These are phyloP conservation scores for Rhipidocladum racemiflorum DNA, from an alignment of 176 grass and related monocot species.

Conservation along the genomic window DNA sequence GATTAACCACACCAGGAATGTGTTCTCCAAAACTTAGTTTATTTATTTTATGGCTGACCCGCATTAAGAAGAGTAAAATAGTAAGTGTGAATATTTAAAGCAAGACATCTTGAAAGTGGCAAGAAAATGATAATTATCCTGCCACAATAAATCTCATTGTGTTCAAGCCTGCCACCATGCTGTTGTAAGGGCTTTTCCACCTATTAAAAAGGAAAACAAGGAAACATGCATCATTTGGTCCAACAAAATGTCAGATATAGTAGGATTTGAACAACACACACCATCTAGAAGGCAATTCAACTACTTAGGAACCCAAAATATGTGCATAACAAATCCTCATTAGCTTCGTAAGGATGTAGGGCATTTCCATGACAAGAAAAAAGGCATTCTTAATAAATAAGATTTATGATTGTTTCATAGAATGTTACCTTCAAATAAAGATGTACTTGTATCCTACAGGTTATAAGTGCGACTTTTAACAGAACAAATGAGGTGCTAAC, in stretches of 20 bases:
- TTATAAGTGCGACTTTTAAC: background rate
- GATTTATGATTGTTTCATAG: background rate
- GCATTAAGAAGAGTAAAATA: constrained; percentile 17
- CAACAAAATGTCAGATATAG: constrained; percentile 15
- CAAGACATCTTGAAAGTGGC: background rate
- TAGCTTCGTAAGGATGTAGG: constrained; percentile 15
- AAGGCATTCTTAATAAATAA: constrained; percentile 2
- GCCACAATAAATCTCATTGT: constrained; percentile 98
- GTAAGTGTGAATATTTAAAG: constrained; percentile 16
- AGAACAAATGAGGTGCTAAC: constrained; percentile 41
- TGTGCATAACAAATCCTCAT: constrained; percentile 1
- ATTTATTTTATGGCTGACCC: constrained; percentile 95
- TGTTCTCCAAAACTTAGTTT: constrained; percentile 81
- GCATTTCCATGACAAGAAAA: constrained; percentile 10
- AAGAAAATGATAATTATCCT: constrained; percentile 10
- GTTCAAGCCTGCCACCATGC: constrained; percentile 96
- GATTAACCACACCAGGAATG: constrained; percentile 93
- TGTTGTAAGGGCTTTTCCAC: constrained; percentile 85
- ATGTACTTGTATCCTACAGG: background rate
- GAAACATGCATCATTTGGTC: constrained; percentile 20
- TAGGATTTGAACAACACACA: constrained; percentile 6
- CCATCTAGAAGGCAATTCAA: constrained; percentile 1
- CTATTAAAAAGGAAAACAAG: constrained; percentile 43
- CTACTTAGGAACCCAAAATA: background rate
- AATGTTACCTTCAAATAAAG: background rate